These are phyloP conservation scores for Tuber umbilicatum DNA, from an alignment of 495 filamentous ascomycete species.

Conservation along the genomic window DNA sequence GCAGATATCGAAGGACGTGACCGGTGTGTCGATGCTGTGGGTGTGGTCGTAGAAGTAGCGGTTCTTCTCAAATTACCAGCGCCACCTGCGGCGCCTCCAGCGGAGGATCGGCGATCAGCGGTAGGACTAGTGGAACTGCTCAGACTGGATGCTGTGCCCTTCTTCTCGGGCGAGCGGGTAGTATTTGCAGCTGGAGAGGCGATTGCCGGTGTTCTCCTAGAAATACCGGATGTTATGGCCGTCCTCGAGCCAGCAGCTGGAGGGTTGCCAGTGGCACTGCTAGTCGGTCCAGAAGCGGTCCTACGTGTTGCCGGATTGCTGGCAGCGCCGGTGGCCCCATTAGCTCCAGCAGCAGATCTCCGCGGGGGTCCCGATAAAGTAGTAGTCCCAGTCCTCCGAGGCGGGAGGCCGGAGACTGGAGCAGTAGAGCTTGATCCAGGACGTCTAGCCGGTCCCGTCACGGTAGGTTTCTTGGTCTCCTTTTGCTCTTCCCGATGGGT, in stretches of 20 bases:
- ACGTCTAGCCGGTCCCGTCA: constrained; percentile 33
- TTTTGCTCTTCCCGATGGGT: constrained; percentile 32
- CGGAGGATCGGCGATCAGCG: constrained; percentile 25
- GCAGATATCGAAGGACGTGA: constrained; percentile 31
- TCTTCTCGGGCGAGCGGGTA: constrained; percentile 26
- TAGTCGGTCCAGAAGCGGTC: constrained; percentile 9
- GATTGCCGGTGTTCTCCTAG: constrained; percentile 23
- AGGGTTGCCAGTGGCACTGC: neutral
- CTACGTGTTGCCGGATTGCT: constrained; percentile 7
- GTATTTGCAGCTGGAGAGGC: constrained; percentile 10
- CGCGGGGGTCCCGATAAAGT: constrained; percentile 31
- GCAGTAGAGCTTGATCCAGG: constrained; percentile 19
- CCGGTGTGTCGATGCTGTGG: constrained; percentile 19
- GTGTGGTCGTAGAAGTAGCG: constrained; percentile 5
- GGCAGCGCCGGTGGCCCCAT: constrained; percentile 4
- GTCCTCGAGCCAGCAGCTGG: constrained; percentile 15
- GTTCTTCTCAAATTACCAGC: constrained; percentile 14
- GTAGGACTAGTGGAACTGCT: constrained; percentile 25
- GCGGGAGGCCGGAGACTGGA: constrained; percentile 15
- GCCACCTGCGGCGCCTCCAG: constrained; percentile 5
- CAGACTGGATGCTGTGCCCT: neutral
- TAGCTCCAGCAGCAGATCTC: constrained; percentile 20
- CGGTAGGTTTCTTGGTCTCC: constrained; percentile 26
- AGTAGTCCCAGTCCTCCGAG: constrained; percentile 15
- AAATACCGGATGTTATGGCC: constrained; percentile 12